phyloP scores from a whole-genome alignment of 441 rosid genomes.

The Hura crepitans region DNA sequence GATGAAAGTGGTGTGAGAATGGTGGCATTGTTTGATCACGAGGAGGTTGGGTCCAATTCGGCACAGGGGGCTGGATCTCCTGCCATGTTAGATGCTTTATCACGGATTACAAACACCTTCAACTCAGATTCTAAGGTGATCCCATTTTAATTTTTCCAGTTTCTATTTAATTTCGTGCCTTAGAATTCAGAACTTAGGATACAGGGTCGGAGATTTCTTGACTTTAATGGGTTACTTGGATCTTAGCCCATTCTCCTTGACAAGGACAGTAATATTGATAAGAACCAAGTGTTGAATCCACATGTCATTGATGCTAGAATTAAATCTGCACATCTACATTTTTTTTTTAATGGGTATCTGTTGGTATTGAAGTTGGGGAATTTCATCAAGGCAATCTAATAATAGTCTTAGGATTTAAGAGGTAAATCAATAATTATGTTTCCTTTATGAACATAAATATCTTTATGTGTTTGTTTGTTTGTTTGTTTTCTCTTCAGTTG shows the following conservation, averaged over 20 bases:
- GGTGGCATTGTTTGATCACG: conserved; percentile 98
- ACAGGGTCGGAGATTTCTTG: neutral
- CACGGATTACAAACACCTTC: conserved; percentile 74
- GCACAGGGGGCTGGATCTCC: conserved; percentile 99
- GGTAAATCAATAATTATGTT: neutral
- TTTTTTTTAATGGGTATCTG: too few relatives aligned
- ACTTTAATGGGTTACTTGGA: neutral
- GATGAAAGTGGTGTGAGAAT: conserved; percentile 84
- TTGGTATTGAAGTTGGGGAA: neutral
- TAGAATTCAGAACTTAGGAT: neutral
- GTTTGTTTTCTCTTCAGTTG: conserved; percentile 41
- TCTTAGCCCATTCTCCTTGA: neutral
- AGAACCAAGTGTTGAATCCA: neutral
- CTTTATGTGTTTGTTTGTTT: conserved; percentile 8
- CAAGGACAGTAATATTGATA: neutral
- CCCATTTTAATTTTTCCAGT: conserved; percentile 7
- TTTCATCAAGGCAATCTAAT: neutral
- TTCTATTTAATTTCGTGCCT: conserved; percentile 1
- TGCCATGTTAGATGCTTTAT: conserved; percentile 87
- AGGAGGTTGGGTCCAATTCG: conserved; percentile 92
- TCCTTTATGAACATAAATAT: neutral
- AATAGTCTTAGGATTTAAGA: neutral
- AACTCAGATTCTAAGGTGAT: conserved; percentile 65
- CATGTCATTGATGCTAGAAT: neutral
- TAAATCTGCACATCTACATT: neutral